Base-by-base conservation (phyloP, 1,139 yeast genomes). In the Pichia sp. region DNA sequence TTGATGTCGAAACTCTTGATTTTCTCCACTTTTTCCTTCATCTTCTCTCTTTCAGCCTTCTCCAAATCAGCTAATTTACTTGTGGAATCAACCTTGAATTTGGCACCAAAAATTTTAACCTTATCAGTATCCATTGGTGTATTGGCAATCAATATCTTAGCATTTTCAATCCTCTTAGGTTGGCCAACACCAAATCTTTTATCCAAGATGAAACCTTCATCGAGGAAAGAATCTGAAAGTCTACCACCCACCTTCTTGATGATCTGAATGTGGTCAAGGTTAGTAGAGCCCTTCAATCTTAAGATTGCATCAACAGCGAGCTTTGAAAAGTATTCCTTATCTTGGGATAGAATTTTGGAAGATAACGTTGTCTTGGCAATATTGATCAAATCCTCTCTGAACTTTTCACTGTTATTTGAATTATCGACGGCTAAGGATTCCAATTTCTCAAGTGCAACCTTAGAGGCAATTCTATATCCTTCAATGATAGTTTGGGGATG, bases 401-500 rank as follows among this genome's bases (percentile, higher is more conserved):
- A 91, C 48, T 68, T 65, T 20, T 66, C 84, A 16, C 69, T 53
- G 53, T 85, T 66, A 25, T 61, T 54, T 30, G 82, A 80, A 50
- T 83, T 74, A 59, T 91, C 93, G 23, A 83, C 77, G 1, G 97
- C 88, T 33, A 76, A 69, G 47, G 72, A 72, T 44, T 79, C 83
- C 50, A 91, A 70, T 4, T 95, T 91, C n/a, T 63, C 68, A 37
- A 91, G 63, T 2, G 98, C 95, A 14, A 87, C 86, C 39, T 69
- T 70, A 15, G 88, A 68, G 9, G 97, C 98, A 49, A 87, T 75
- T 62, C 98, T 72, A 62, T 72, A 91, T 40, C 99, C 99, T 60
- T 87, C 96, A 50, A 91, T 87, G 53, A 91, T 88, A 3, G 96
- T 91, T 62, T 91, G 98, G 23, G 99, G 98, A 61, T 93, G 98